Evolutionary conservation across 495 filamentous ascomycete genomes (phyloP).

Genomic region (Massariosphaeria phaeospora): DNA sequence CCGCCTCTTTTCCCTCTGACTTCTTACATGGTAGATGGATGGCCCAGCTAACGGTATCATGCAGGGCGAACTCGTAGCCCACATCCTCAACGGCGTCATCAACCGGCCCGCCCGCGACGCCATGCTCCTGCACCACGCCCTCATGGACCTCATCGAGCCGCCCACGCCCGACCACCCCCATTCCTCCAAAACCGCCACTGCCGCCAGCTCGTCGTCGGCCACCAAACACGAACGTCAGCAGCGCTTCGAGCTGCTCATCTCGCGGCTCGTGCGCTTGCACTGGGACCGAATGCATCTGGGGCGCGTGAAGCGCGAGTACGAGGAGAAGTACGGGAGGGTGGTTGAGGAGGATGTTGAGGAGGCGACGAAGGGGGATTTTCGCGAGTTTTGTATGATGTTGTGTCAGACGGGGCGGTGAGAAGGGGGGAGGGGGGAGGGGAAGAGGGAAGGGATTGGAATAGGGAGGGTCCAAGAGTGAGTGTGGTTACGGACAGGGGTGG

Average conservation of each 20-base stretch:
- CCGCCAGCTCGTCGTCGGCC: constrained; percentile 4
- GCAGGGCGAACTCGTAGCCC: constrained; percentile 92
- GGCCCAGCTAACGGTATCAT: constrained; percentile 11
- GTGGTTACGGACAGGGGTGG: not conserved
- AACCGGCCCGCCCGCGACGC: constrained; percentile 93
- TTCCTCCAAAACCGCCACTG: constrained; percentile 25
- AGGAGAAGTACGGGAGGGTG: constrained; percentile 35
- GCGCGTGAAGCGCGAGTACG: constrained; percentile 40
- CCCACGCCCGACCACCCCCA: constrained; percentile 1
- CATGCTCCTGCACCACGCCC: constrained; percentile 87
- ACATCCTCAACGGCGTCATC: constrained; percentile 94
- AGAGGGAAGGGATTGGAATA: not conserved
- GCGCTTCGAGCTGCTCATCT: constrained; percentile 42
- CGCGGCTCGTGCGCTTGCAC: constrained; percentile 39
- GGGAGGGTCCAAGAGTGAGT: not conserved
- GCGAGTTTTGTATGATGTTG: constrained; percentile 36
- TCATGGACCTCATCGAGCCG: constrained; percentile 48
- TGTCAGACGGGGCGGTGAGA: constrained; percentile 30
- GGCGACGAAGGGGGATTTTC: constrained; percentile 37
- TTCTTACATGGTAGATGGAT: not conserved
- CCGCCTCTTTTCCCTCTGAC: constrained; percentile 1
- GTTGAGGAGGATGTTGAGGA: constrained; percentile 40
- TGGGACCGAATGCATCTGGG: constrained; percentile 41
- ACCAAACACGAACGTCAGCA: constrained; percentile 35
- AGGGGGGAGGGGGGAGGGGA: not conserved